Base-by-base conservation (phyloP, 441 rosid species). In the Jatropha multifida region DNA sequence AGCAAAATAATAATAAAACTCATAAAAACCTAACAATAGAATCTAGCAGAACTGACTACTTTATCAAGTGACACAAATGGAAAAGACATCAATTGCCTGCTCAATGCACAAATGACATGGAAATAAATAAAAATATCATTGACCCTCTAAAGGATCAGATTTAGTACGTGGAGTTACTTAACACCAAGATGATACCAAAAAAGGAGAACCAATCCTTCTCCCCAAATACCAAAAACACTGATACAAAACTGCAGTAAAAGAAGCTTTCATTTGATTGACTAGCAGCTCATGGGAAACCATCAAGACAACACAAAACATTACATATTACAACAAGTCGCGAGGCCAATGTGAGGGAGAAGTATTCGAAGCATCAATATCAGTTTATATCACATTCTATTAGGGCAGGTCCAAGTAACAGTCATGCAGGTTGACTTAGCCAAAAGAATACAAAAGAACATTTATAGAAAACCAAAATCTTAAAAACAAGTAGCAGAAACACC, bases 1-100 rank as follows among this genome's bases (percentile, higher is more conserved):
- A 86, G 74, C 55, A 81, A 79, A 69, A 55, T 75, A 68, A 77
- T 38, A 52, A 71, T 71, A 63, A 74, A 32, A 71, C 68, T 73
- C 69, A 55, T 74, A 67, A 78, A 51, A 60, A 76, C 73, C 59
- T 77, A 72, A 61, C 79, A 46, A 59, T 40, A 64, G 63, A 65
- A 49, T 60, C 58, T 48, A 69, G 10, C 66, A 76, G 65, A 71
- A 37, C 44, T 17, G 18, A 7, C 40, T 15, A 54, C 69, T 26
- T 55, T 56, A 69, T 67, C 58, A 51, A 62, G 41, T 52, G 17
- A 56, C 52, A 52, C 18, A 46, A 15, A 48, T 23, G 42, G 59
- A 59, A 63, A 61, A 79, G 64, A 56, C 46, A 48, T 64, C 51
- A 76, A 7, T 55, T 56, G 51, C 37, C 32, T 32, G 49, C 11